Conservation (phyloP, 306 rosid species). For the Bauhinia variegata region DNA sequence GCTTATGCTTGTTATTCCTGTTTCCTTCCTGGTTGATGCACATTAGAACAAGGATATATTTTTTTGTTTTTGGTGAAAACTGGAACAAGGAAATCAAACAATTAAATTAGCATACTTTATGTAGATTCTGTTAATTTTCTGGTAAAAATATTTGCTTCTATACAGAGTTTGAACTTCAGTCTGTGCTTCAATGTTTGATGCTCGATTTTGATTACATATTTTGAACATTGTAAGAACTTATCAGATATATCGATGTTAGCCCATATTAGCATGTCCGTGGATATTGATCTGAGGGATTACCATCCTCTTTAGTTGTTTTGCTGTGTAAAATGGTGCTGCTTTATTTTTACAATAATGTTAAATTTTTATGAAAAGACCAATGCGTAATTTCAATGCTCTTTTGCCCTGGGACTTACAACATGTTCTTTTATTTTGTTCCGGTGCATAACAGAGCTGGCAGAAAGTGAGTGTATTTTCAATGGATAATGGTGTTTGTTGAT, state of each 20-base stretch:
- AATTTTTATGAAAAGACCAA: neutral
- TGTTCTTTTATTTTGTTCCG: neutral
- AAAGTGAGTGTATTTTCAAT: neutral
- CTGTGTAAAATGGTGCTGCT: constrained; percentile 23
- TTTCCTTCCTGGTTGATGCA: constrained; percentile 7
- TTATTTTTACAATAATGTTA: constrained; percentile 9
- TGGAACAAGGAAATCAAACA: constrained; percentile 2
- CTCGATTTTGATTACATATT: too few relatives aligned
- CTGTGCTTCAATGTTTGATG: neutral
- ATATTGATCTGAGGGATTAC: too few relatives aligned
- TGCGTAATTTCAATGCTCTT: neutral
- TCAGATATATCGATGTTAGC: neutral
- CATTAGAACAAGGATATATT: constrained; percentile 1
- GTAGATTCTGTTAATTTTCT: neutral
- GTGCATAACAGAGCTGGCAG: neutral
- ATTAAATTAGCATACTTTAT: neutral
- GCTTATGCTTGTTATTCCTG: constrained; percentile 19
- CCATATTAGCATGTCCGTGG: neutral
- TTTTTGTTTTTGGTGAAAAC: neutral
- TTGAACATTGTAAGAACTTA: too few relatives aligned
- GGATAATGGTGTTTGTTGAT: too few relatives aligned
- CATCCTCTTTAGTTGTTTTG: neutral
- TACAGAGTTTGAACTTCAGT: neutral
- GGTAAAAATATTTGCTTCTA: neutral
- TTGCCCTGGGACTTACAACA: neutral